phyloP scores from a whole-genome alignment of 495 filamentous ascomycete genomes.

The Penicillium coprophilum region DNA sequence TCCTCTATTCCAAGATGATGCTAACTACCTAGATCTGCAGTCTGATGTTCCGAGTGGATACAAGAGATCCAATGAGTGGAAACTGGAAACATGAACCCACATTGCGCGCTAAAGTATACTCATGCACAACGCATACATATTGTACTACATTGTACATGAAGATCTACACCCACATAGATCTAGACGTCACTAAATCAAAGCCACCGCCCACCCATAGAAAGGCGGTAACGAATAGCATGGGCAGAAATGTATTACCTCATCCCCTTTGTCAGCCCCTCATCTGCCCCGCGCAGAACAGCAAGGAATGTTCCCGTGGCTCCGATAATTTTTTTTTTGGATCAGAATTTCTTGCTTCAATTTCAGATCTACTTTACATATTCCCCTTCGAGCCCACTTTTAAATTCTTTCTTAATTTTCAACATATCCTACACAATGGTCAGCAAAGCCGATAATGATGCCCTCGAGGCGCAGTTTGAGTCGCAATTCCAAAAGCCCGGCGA shows the following conservation, averaged over 20 bases:
- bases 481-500: slow-evolving; percentile 48
- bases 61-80: neutral
- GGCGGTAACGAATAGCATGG: neutral
- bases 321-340: slow-evolving; percentile 30
- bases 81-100: neutral
- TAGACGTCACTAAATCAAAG: slow-evolving; percentile 6
- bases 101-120: neutral
- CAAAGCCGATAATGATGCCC: slow-evolving; percentile 26
- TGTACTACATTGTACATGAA: neutral
- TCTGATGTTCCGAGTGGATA: neutral
- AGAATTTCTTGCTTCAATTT: slow-evolving; percentile 15
- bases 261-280: slow-evolving; percentile 27
- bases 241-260: slow-evolving; percentile 1
- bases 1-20: slow-evolving; percentile 14
- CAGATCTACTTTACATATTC: no score
- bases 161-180: neutral
- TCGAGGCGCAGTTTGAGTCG: slow-evolving; percentile 42
- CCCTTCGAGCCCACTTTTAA: no score
- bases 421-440: slow-evolving; percentile 33
- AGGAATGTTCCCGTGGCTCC: slow-evolving; percentile 41
- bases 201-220: neutral
- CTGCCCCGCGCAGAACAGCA: slow-evolving; percentile 42
- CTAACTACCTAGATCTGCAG: slow-evolving; percentile 37
- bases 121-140: neutral
- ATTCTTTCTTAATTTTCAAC: neutral